Evolutionary conservation across 805 yeast species (phyloP).

Genomic region (Deakozyma indianensis): DNA sequence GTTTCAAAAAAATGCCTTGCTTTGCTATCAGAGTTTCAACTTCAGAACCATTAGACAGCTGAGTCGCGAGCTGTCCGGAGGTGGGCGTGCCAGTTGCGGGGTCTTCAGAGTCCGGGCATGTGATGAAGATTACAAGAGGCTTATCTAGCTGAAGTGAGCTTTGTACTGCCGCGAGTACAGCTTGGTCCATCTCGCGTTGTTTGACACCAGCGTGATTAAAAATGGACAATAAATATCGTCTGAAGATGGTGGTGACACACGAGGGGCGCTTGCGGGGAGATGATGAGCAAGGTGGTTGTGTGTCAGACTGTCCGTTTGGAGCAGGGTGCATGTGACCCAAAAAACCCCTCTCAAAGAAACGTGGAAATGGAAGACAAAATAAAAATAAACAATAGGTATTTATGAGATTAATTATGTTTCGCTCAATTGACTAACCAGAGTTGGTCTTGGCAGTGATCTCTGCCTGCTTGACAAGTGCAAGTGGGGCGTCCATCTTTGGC

Average conservation of each 20-base stretch:
- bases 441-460: slow-evolving; percentile 40
- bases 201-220: no score
- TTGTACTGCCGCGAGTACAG: slow-evolving; percentile 10
- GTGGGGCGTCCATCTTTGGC: slow-evolving; percentile 49
- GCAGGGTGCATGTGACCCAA: no score
- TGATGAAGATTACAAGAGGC: slow-evolving; percentile 10
- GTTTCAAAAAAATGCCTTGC: slow-evolving; percentile 28
- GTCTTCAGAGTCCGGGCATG: not conserved
- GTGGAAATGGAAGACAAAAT: no score
- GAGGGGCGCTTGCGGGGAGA: no score
- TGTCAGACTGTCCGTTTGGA: no score
- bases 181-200: no score
- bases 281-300: no score
- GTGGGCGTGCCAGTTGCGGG: not conserved
- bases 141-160: slow-evolving; percentile 5
- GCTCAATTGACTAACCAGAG: slow-evolving; percentile 8
- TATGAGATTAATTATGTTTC: no score
- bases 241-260: no score
- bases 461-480: slow-evolving; percentile 52
- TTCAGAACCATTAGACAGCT: slow-evolving; percentile 3
- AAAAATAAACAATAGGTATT: no score
- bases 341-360: no score
- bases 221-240: no score
- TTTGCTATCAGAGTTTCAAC: slow-evolving; percentile 10
- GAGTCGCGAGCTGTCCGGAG: slow-evolving; percentile 1